phyloP scores from a whole-genome alignment of 2,329 filamentous ascomycete genomes.

The Aureobasidium lini region DNA sequence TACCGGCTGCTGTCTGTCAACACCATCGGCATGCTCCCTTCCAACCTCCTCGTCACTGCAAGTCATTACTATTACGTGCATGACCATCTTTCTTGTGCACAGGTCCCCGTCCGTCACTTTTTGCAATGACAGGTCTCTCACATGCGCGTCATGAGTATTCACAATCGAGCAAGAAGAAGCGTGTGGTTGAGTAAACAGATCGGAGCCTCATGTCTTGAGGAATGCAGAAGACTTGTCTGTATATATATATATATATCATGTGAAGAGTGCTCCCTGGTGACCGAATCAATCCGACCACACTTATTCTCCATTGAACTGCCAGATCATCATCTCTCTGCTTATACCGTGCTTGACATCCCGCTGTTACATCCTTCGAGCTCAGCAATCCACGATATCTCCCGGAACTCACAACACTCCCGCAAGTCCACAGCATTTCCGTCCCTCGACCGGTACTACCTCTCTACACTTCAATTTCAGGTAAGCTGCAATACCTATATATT shows the following conservation, averaged over 20 bases:
- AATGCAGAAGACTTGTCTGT: not conserved
- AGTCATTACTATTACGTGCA: not conserved
- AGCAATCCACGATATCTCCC: not conserved
- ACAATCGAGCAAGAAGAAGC: conserved; percentile 1
- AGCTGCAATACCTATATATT: not conserved
- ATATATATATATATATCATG: not conserved
- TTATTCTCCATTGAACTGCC: not conserved
- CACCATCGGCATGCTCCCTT: not conserved
- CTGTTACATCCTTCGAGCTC: not conserved
- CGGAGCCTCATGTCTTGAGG: not conserved
- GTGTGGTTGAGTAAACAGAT: not conserved
- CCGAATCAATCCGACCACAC: not conserved
- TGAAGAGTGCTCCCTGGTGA: not conserved
- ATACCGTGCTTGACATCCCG: not conserved
- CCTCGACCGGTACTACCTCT: not conserved
- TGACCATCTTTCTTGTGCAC: not conserved
- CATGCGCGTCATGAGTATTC: not conserved
- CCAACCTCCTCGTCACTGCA: not conserved
- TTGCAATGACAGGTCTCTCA: conserved; percentile 3
- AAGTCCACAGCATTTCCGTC: not conserved
- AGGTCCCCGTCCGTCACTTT: not conserved
- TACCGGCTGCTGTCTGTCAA: not conserved
- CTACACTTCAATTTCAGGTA: not conserved
- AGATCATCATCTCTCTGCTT: not conserved
- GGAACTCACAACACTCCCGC: not conserved